Evolutionary conservation across 345 rosid species (phyloP).

Genomic region (Eucalyptus sp.): DNA sequence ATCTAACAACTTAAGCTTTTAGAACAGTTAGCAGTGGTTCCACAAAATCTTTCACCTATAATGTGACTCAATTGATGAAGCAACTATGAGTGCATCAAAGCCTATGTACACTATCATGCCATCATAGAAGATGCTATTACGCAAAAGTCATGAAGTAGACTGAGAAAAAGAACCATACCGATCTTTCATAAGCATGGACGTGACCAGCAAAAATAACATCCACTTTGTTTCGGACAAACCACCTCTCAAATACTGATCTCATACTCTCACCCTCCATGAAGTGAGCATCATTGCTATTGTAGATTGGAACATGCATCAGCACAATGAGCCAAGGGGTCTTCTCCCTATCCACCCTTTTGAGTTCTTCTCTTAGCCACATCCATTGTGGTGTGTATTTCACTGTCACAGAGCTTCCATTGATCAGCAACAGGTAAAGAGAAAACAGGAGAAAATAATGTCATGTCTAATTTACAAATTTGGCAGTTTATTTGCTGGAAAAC

Average conservation of each 20-base stretch:
- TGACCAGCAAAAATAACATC: slow-evolving; percentile 91
- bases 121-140: background rate
- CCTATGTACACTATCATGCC: background rate
- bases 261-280: slow-evolving; percentile 96
- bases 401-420: slow-evolving; percentile 11
- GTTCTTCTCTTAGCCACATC: slow-evolving; percentile 65
- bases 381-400: slow-evolving; percentile 93
- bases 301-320: slow-evolving; percentile 79
- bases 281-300: slow-evolving; percentile 83
- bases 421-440: background rate
- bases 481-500: background rate
- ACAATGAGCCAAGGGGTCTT: slow-evolving; percentile 96
- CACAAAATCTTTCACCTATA: background rate
- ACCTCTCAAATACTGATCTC: slow-evolving; percentile 66
- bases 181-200: slow-evolving; percentile 99
- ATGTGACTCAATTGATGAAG: background rate
- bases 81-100: background rate
- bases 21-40: too few species aligned
- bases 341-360: slow-evolving; percentile 73
- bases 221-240: slow-evolving; percentile 62
- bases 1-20: too few species aligned
- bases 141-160: background rate
- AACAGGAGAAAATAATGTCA: background rate
- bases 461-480: background rate
- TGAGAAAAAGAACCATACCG: slow-evolving; percentile 30